Conservation (phyloP, 2,329 filamentous ascomycete genomes). For the Neofusicoccum umdonicola region DNA sequence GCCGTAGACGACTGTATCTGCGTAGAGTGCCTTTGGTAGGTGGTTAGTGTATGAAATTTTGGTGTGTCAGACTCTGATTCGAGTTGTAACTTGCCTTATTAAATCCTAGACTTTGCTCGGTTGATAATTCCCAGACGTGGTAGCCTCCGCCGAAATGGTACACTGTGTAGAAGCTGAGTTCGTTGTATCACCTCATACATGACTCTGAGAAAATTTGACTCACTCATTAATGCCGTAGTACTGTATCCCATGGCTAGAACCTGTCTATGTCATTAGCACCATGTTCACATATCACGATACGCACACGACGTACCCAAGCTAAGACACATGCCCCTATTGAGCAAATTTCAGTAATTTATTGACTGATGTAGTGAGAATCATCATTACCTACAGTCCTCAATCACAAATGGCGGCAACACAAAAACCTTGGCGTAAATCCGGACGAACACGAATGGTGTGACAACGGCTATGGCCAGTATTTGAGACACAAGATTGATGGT, state of each 20-base stretch:
- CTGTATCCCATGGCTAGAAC: neutral
- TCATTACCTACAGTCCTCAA: constrained; percentile 20
- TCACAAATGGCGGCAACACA: constrained; percentile 11
- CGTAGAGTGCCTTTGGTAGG: neutral
- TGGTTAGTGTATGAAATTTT: neutral
- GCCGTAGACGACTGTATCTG: constrained; percentile 23
- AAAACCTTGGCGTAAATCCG: constrained; percentile 18
- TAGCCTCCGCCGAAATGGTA: constrained; percentile 20
- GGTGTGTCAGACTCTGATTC: neutral
- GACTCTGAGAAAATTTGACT: neutral
- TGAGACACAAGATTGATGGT: constrained; percentile 20
- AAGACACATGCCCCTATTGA: neutral
- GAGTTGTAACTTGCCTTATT: neutral
- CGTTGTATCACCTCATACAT: neutral
- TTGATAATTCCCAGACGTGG: constrained; percentile 19
- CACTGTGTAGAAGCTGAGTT: constrained; percentile 1
- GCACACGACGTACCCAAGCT: neutral
- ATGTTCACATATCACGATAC: neutral
- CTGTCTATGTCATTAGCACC: neutral
- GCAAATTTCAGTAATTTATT: neutral
- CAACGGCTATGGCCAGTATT: constrained; percentile 17
- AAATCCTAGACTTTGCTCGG: neutral
- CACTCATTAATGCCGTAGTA: neutral
- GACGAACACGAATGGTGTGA: constrained; percentile 19
- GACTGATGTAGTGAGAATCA: neutral